Evolutionary conservation across 164 flowering plant species (phyloP).

Genomic region (Vitis vinifera): DNA sequence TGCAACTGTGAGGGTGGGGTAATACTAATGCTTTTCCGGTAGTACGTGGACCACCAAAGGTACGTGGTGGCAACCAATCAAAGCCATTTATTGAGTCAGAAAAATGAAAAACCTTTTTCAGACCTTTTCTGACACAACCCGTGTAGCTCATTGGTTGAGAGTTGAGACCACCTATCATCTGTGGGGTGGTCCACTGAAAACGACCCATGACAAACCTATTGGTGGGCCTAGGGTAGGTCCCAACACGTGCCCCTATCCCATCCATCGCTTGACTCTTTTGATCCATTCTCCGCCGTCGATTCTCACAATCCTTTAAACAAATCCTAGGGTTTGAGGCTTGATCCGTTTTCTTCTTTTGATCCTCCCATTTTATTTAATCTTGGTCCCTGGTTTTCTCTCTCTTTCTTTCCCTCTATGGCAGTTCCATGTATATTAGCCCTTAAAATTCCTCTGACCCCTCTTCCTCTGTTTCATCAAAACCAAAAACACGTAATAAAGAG

Average conservation of each 20-base stretch:
- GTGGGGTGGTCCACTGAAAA: slow-evolving; percentile 12
- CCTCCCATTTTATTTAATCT: neutral
- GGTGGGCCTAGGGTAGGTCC: slow-evolving; percentile 1
- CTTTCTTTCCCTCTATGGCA: neutral
- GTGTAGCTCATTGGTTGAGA: slow-evolving; percentile 4
- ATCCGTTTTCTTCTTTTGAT: neutral
- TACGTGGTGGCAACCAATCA: slow-evolving; percentile 1
- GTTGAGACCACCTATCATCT: slow-evolving; percentile 9
- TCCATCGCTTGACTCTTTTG: neutral
- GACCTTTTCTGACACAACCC: slow-evolving; percentile 10
- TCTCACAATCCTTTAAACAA: neutral
- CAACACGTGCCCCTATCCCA: slow-evolving; percentile 16
- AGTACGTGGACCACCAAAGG: slow-evolving; percentile 6
- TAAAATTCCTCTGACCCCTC: neutral
- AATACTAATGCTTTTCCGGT: neutral
- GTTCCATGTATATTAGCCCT: neutral
- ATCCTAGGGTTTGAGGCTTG: slow-evolving; percentile 6
- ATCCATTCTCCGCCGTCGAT: slow-evolving; percentile 1
- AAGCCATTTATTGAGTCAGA: neutral
- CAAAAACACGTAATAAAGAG: neutral
- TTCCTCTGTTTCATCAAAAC: neutral
- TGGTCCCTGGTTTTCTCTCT: neutral
- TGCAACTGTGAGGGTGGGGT: neutral
- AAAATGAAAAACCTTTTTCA: neutral
- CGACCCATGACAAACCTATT: neutral